Percentiles rank a stretch among this genome's conserved stretches.
Conservation (phyloP, 768 basidiomycete genomes). For the Mycena metata region DNA sequence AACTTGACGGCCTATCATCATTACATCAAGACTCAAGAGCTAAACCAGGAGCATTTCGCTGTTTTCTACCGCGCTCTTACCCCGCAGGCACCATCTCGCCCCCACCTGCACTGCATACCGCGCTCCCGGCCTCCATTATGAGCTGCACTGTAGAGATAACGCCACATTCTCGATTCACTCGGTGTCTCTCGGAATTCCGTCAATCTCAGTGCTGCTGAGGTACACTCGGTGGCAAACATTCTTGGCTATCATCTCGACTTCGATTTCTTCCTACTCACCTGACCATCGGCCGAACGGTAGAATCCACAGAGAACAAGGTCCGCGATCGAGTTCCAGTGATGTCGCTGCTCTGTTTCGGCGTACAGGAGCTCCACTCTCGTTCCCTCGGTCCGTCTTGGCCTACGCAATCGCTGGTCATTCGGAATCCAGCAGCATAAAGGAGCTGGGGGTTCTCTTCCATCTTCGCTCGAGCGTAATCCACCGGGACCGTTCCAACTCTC, state of each 20-base stretch:
- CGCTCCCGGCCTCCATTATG: not conserved
- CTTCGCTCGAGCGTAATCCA: not conserved
- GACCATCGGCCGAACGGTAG: too few relatives aligned
- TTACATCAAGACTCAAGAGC: not conserved
- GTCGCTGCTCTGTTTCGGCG: too few relatives aligned
- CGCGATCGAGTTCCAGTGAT: not conserved
- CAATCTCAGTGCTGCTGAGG: too few relatives aligned
- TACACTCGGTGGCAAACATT: too few relatives aligned
- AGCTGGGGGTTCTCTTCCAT: not conserved
- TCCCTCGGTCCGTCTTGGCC: too few relatives aligned
- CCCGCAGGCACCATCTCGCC: not conserved
- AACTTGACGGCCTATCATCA: not conserved
- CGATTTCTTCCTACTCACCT: not conserved
- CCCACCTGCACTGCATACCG: not conserved
- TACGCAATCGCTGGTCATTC: too few relatives aligned
- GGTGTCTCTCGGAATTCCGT: slow-evolving; percentile 1
- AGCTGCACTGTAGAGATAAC: not conserved
- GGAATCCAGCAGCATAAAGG: too few relatives aligned
- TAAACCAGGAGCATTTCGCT: too few relatives aligned
- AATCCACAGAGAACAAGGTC: not conserved
- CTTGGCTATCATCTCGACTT: too few relatives aligned
- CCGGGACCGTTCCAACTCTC: not conserved
- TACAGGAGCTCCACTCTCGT: too few relatives aligned
- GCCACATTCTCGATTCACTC: too few relatives aligned
- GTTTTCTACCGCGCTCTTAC: too few relatives aligned